phyloP scores from a whole-genome alignment of 306 rosid species.

The Castanopsis chinensis region DNA sequence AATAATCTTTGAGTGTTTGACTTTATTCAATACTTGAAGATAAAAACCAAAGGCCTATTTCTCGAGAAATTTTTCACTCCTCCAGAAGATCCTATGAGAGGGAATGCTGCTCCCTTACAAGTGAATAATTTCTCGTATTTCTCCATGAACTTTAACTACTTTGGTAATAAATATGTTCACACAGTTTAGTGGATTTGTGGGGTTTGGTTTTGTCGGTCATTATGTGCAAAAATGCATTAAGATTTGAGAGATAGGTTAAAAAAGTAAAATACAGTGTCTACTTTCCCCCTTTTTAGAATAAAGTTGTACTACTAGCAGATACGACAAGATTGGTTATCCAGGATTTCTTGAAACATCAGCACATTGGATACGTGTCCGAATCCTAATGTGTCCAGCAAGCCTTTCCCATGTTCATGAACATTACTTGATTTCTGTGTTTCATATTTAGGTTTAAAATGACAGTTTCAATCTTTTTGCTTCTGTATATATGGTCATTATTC shows the following conservation, averaged over 20 bases:
- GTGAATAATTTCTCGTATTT: too few species aligned
- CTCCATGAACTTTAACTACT: too few species aligned
- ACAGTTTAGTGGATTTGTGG: background rate
- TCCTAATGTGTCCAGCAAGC: too few species aligned
- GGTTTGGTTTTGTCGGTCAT: background rate
- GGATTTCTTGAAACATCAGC: background rate
- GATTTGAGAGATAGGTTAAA: too few species aligned
- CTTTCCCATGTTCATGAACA: background rate
- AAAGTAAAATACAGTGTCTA: background rate
- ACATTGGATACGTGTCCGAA: too few species aligned
- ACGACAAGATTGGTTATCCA: background rate
- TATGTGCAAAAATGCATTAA: background rate
- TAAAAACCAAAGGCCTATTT: too few species aligned
- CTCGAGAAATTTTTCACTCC: too few species aligned
- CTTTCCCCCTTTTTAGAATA: background rate
- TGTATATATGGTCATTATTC: background rate
- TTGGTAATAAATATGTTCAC: background rate
- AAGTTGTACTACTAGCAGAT: background rate
- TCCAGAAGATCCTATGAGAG: too few species aligned
- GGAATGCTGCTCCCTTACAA: too few species aligned
- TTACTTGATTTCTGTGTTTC: background rate
- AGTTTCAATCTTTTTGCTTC: background rate
- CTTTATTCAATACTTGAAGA: too few species aligned
- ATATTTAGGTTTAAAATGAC: background rate
- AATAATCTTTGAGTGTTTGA: too few species aligned